Conservation (phyloP, 768 basidiomycete species). For the Trametes maxima region DNA sequence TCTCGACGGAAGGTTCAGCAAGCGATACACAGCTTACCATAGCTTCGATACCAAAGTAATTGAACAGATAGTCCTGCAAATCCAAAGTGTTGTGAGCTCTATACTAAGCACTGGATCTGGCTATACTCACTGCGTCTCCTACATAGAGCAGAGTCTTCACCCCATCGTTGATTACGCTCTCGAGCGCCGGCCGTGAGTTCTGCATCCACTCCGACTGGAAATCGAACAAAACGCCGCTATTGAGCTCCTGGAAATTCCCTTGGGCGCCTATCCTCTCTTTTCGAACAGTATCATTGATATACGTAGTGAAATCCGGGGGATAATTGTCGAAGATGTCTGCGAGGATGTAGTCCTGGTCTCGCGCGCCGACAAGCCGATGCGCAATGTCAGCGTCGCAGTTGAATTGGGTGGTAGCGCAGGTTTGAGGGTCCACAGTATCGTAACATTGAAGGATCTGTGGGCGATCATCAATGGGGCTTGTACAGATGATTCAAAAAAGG, state of each 20-base stretch:
- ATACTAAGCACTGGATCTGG: background rate
- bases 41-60: constrained; percentile 56
- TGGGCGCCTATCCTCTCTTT: constrained; percentile 47
- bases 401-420: constrained; percentile 57
- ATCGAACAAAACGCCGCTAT: constrained; percentile 43
- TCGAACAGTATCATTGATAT: constrained; percentile 32
- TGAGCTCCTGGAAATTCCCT: constrained; percentile 43
- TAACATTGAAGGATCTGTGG: constrained; percentile 55
- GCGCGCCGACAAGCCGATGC: constrained; percentile 52
- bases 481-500: background rate
- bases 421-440: constrained; percentile 44
- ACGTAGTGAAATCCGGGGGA: constrained; percentile 39
- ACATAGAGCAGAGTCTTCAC: constrained; percentile 53
- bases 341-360: constrained; percentile 49
- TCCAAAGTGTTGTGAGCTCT: background rate
- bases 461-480: background rate
- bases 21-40: constrained; percentile 43
- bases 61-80: constrained; percentile 49
- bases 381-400: constrained; percentile 60
- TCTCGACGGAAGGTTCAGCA: background rate
- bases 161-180: constrained; percentile 59
- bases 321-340: constrained; percentile 44
- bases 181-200: constrained; percentile 47
- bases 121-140: constrained; percentile 52
- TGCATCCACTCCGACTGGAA: constrained; percentile 60